Percentiles rank a stretch among this genome's conserved stretches.
Conservation (phyloP, 2,329 filamentous ascomycete species). For the Zymoseptoria passerinii region DNA sequence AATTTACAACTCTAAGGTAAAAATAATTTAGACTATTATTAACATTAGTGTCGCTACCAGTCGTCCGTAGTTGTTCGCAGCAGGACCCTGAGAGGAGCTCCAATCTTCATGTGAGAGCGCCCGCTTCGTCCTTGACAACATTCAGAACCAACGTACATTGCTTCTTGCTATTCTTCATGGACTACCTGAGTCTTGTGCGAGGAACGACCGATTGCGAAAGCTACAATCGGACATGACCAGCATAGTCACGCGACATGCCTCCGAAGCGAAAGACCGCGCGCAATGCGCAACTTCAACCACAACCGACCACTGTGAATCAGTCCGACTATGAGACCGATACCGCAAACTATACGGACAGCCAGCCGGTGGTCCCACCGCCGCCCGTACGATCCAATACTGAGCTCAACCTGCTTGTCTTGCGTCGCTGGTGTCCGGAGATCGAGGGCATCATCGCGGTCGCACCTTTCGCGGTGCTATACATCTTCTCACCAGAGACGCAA, state of each 20-base stretch:
- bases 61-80: not conserved
- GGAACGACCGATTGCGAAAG: not conserved
- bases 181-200: not conserved
- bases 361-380: slow-evolving; percentile 32
- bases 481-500: slow-evolving; percentile 56
- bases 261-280: slow-evolving; percentile 8
- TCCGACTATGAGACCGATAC: slow-evolving; percentile 49
- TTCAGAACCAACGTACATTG: not conserved
- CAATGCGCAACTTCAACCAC: slow-evolving; percentile 12
- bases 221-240: not conserved
- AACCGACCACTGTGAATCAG: slow-evolving; percentile 9
- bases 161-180: not conserved
- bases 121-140: not conserved
- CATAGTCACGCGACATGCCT: slow-evolving; percentile 3
- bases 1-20: too few relatives aligned
- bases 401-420: slow-evolving; percentile 78
- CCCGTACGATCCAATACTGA: slow-evolving; percentile 65
- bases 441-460: slow-evolving; percentile 68
- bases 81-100: not conserved
- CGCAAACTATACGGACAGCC: slow-evolving; percentile 28
- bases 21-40: too few relatives aligned
- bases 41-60: too few relatives aligned
- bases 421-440: slow-evolving; percentile 70
- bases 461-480: slow-evolving; percentile 79
- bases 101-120: not conserved